A percentile compares a stretch with the other conserved stretches of the same genome.
These are phyloP conservation scores for Nothomitra cinnamomea DNA, from an alignment of 2,329 filamentous ascomycete genomes.

Conservation along the genomic window DNA sequence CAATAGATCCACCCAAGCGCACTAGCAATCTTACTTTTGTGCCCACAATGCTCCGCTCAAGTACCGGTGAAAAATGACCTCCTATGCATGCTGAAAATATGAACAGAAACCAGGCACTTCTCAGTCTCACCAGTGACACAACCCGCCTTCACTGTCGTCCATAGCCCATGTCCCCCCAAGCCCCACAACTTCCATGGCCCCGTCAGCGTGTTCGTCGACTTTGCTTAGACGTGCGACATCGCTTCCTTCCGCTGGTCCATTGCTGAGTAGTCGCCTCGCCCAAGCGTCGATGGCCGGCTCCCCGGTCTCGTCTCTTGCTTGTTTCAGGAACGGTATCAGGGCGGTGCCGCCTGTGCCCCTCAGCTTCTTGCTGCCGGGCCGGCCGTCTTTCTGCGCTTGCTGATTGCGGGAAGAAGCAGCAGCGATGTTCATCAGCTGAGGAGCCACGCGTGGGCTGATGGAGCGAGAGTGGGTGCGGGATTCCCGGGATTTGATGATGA, in stretches of 20 bases:
- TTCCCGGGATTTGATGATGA: conserved; percentile 74
- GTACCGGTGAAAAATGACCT: too few relatives aligned
- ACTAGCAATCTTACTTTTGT: not conserved
- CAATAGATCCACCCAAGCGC: not conserved
- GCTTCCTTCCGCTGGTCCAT: conserved; percentile 23
- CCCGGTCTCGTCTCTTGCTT: conserved; percentile 88
- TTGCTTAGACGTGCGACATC: conserved; percentile 30
- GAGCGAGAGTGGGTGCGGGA: conserved; percentile 46
- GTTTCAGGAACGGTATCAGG: conserved; percentile 88
- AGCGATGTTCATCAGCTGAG: conserved; percentile 30
- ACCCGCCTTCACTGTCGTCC: conserved; percentile 56
- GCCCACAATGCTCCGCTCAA: not conserved
- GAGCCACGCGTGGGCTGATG: conserved; percentile 34
- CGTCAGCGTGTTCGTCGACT: conserved; percentile 34
- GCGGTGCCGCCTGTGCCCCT: conserved; percentile 88
- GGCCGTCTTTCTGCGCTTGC: conserved; percentile 21
- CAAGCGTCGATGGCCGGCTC: conserved; percentile 67
- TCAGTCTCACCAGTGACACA: conserved; percentile 33
- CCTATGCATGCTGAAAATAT: not conserved
- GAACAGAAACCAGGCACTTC: not conserved
- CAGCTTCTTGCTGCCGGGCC: conserved; percentile 37
- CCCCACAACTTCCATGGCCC: conserved; percentile 44
- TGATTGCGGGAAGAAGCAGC: conserved; percentile 11
- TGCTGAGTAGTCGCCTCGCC: conserved; percentile 40
- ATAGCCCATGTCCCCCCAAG: conserved; percentile 79